These are phyloP conservation scores for Kodamaea sagamina DNA, from an alignment of 805 yeast genomes.

Conservation along the genomic window DNA sequence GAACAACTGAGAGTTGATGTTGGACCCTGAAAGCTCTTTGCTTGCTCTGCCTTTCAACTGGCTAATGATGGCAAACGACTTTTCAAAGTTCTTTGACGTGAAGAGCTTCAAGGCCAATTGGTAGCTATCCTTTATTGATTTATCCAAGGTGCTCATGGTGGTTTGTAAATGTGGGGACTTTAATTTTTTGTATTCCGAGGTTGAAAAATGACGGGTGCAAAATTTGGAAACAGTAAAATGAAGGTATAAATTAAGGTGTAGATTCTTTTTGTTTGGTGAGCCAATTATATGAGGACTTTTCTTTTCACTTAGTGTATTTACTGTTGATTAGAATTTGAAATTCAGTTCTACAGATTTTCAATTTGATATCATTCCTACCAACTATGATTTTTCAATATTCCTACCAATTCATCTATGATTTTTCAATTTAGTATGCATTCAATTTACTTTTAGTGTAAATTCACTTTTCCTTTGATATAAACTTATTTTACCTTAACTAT, in stretches of 20 bases:
- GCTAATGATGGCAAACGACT: constrained; percentile 31
- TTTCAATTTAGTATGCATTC: no score
- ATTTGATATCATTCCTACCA: no score
- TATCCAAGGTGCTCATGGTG: constrained; percentile 7
- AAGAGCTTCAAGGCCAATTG: constrained; percentile 40
- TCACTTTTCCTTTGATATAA: no score
- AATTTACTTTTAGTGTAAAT: no score
- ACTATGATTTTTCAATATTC: no score
- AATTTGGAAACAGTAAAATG: not conserved
- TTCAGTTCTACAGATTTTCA: no score
- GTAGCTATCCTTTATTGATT: constrained; percentile 21
- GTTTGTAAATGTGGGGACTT: constrained; percentile 1
- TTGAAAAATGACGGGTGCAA: not conserved
- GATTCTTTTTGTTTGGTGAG: no score
- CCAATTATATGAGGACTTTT: not conserved
- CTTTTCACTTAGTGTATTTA: not conserved
- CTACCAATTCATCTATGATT: no score
- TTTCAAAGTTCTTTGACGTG: constrained; percentile 37
- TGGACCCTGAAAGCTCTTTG: constrained; percentile 22
- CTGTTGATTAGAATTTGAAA: no score
- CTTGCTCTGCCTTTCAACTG: constrained; percentile 25
- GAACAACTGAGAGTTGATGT: constrained; percentile 25
- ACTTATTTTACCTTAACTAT: no score
- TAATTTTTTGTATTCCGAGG: constrained; percentile 10
- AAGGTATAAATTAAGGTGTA: no score